Evolutionary conservation across 148 eudicot species (phyloP).

Genomic region (Polygonum aviculare): DNA sequence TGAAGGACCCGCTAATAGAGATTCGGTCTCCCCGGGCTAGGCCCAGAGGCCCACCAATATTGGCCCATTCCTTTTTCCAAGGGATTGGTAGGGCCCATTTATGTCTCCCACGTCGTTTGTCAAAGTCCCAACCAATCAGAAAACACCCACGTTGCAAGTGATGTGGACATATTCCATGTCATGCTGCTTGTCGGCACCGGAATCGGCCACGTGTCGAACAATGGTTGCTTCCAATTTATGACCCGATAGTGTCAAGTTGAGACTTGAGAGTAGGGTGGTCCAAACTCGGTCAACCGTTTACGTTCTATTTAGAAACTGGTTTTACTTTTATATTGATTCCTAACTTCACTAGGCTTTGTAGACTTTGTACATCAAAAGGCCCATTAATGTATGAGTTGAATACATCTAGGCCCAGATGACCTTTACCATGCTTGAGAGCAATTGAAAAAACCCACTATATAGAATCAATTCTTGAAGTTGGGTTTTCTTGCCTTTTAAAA

Average conservation of each 20-base stretch:
- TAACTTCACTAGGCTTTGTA: no score
- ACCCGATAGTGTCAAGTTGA: no score
- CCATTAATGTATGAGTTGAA: no score
- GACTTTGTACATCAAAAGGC: no score
- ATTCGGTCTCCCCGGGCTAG: not conserved
- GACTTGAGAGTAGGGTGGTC: no score
- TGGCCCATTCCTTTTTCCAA: not conserved
- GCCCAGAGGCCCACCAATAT: not conserved
- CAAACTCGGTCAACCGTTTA: no score
- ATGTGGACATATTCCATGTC: not conserved
- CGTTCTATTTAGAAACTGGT: no score
- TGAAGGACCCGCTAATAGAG: not conserved
- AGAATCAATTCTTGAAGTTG: no score
- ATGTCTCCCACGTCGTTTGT: not conserved
- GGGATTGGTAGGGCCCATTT: not conserved
- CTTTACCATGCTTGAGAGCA: not conserved
- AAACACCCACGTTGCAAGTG: not conserved
- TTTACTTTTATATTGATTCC: no score
- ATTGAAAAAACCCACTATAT: no score
- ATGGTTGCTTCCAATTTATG: not conserved
- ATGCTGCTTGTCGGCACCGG: not conserved
- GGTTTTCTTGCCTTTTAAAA: no score
- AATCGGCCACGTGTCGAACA: not conserved
- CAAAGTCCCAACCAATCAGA: slow-evolving; percentile 6
- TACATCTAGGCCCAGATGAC: no score